These are phyloP conservation scores for Hypoxylon sp. DNA, from an alignment of 2,329 filamentous ascomycete genomes.

Conservation along the genomic window DNA sequence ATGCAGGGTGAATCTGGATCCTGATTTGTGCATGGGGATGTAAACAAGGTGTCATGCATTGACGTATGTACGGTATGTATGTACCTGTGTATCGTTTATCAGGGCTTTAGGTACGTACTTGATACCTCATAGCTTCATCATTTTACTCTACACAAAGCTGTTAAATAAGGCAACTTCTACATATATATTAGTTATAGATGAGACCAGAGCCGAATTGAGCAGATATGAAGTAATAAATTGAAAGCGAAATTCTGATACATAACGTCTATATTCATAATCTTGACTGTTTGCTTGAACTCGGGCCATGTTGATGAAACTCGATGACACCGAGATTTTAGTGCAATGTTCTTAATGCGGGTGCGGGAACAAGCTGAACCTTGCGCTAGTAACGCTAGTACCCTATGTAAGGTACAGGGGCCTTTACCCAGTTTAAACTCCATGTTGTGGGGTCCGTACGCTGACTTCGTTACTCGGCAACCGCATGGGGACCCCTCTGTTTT, in stretches of 20 bases:
- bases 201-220: background rate
- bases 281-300: background rate
- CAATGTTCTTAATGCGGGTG: constrained; percentile 15
- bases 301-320: background rate
- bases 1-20: constrained; percentile 33
- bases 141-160: background rate
- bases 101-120: background rate
- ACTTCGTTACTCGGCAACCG: constrained; percentile 51
- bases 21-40: constrained; percentile 30
- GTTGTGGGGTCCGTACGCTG: constrained; percentile 22
- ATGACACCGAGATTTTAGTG: background rate
- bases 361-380: constrained; percentile 2
- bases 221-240: background rate
- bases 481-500: constrained; percentile 46
- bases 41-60: constrained; percentile 29
- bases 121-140: no score
- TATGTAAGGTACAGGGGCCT: background rate
- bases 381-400: background rate
- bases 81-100: constrained; percentile 3
- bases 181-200: no score
- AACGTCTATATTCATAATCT: background rate
- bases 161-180: background rate
- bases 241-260: background rate
- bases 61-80: constrained; percentile 12
- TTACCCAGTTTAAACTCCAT: constrained; percentile 15